Conservation (phyloP, 768 basidiomycete genomes). For the Hericium erinaceus region DNA sequence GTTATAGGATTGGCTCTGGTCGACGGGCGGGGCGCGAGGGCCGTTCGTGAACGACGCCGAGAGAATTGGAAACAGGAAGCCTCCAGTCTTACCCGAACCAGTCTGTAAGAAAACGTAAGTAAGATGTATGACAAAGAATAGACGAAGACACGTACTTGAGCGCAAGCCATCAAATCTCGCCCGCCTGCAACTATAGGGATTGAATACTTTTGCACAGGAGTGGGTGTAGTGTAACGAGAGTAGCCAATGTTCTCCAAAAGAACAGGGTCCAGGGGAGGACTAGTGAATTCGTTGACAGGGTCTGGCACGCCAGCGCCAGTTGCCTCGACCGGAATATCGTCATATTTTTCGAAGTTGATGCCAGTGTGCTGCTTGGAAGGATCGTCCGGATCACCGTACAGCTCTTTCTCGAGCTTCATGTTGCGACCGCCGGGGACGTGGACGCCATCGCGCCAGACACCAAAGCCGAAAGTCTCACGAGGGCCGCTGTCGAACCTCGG, state of each 20-base stretch:
- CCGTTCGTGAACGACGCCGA: slow-evolving; percentile 85
- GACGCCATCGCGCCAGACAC: slow-evolving; percentile 82
- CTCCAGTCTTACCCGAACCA: slow-evolving; percentile 98
- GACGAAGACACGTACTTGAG: slow-evolving; percentile 50
- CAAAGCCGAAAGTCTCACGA: slow-evolving; percentile 52
- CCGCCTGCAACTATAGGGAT: slow-evolving; percentile 92
- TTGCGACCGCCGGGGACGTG: slow-evolving; percentile 83
- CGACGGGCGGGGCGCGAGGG: slow-evolving; percentile 61
- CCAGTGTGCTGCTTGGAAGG: slow-evolving; percentile 88
- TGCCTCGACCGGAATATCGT: slow-evolving; percentile 98
- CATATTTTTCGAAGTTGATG: slow-evolving; percentile 99
- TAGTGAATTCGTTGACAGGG: slow-evolving; percentile 79
- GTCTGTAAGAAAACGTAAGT: slow-evolving; percentile 45
- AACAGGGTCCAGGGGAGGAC: slow-evolving; percentile 84
- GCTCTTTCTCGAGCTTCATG: slow-evolving; percentile 87
- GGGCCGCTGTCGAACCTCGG: slow-evolving; percentile 30
- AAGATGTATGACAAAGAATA: slow-evolving; percentile 7
- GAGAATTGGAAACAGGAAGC: slow-evolving; percentile 98
- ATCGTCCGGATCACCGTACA: slow-evolving; percentile 85
- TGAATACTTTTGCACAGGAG: slow-evolving; percentile 99
- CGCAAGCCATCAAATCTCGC: slow-evolving; percentile 91
- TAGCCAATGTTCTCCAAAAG: slow-evolving; percentile 90
- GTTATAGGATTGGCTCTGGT: slow-evolving; percentile 37
- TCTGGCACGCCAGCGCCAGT: slow-evolving; percentile 97
- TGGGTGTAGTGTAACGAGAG: slow-evolving; percentile 91